These are phyloP conservation scores for Plasmodium relictum DNA, from an alignment of 169 alveolate genomes.

Conservation along the genomic window DNA sequence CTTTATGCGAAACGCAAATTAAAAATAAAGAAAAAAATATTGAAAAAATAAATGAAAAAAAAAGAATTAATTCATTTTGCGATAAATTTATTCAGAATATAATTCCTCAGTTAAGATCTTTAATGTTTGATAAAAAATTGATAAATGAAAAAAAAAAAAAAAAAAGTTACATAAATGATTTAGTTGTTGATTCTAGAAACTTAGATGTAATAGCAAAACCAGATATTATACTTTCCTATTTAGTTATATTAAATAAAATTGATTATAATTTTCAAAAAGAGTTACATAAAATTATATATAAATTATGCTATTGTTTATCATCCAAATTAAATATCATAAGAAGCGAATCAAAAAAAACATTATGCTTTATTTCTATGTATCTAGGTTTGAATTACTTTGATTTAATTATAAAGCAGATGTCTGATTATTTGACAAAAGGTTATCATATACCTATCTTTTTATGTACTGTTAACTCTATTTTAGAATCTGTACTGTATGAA, in stretches of 20 bases:
- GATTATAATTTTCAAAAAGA: constrained; percentile 76
- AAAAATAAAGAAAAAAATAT: background rate
- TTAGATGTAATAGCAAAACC: constrained; percentile 69
- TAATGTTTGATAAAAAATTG: constrained; percentile 40
- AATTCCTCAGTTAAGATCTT: constrained; percentile 38
- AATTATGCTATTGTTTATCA: constrained; percentile 58
- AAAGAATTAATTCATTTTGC: constrained; percentile 5
- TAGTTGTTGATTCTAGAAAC: constrained; percentile 41
- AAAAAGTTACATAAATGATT: constrained; percentile 67
- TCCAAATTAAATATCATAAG: constrained; percentile 58
- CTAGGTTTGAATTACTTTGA: constrained; percentile 70
- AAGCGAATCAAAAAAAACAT: constrained; percentile 68
- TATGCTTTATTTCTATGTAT: constrained; percentile 73
- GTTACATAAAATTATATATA: constrained; percentile 60
- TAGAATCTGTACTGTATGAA: constrained; percentile 47
- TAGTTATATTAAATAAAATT: constrained; percentile 70
- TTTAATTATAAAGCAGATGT: constrained; percentile 67
- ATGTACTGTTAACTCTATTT: constrained; percentile 62
- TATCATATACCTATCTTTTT: constrained; percentile 68
- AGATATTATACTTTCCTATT: constrained; percentile 44
- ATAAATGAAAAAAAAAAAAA: constrained; percentile 28
- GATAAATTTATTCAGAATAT: constrained; percentile 25
- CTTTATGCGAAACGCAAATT: background rate
- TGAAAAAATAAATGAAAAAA: too few relatives aligned
- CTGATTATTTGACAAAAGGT: constrained; percentile 68